A percentile compares a stretch with the other conserved stretches of the same genome.
These are phyloP conservation scores for Castanea mollissima DNA, from an alignment of 306 rosid species.

Conservation along the genomic window DNA sequence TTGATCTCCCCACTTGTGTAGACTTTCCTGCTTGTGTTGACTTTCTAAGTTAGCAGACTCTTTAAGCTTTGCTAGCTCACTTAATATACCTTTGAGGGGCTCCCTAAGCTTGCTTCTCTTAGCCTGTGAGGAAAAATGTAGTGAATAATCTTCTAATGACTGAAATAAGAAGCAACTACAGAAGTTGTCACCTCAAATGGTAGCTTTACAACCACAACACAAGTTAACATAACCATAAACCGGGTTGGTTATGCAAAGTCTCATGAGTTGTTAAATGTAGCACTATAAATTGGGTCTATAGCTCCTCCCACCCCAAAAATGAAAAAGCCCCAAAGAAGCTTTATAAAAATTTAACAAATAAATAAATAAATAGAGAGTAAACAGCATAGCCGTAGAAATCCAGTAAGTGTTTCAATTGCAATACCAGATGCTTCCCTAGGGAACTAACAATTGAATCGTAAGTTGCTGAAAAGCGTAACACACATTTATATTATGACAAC, in stretches of 20 bases:
- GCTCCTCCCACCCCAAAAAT: neutral
- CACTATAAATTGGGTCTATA: too few relatives aligned
- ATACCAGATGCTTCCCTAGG: neutral
- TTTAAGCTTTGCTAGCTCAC: constrained; percentile 58
- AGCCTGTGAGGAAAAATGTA: constrained; percentile 41
- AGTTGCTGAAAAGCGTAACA: neutral
- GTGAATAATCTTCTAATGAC: constrained; percentile 9
- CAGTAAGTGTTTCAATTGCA: neutral
- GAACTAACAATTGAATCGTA: neutral
- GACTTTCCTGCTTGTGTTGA: neutral
- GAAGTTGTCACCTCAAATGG: neutral
- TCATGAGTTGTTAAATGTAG: neutral
- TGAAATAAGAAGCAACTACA: neutral
- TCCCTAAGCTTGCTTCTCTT: constrained; percentile 39
- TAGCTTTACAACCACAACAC: neutral
- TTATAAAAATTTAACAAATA: too few relatives aligned
- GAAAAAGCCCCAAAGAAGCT: too few relatives aligned
- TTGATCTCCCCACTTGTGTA: too few relatives aligned
- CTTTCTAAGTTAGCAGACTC: constrained; percentile 1
- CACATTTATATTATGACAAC: neutral
- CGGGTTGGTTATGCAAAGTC: neutral
- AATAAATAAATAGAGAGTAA: too few relatives aligned
- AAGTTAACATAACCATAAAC: neutral
- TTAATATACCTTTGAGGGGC: constrained; percentile 48
- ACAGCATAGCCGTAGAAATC: neutral